Evolutionary conservation across 768 basidiomycete species (phyloP).

Genomic region (Kwoniella mangroviensis): DNA sequence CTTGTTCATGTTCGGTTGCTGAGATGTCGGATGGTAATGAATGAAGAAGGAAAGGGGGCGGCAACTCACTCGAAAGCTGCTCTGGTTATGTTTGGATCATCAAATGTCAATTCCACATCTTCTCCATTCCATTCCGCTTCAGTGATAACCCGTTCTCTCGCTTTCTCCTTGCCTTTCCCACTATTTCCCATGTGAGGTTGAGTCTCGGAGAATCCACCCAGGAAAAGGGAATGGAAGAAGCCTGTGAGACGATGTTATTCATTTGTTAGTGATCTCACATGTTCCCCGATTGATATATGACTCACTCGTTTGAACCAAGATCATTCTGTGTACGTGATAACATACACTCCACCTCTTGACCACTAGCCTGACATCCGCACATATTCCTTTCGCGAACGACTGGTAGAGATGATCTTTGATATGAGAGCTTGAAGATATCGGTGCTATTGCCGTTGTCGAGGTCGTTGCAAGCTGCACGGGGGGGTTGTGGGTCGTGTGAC

Average conservation of each 20-base stretch:
- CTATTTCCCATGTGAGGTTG: slow-evolving; percentile 1
- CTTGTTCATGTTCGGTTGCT: neutral
- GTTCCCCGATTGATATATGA: slow-evolving; percentile 24
- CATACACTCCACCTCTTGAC: slow-evolving; percentile 74
- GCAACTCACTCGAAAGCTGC: slow-evolving; percentile 83
- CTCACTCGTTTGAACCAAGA: slow-evolving; percentile 83
- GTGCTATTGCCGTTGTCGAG: slow-evolving; percentile 11
- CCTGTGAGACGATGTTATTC: slow-evolving; percentile 59
- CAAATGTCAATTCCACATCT: slow-evolving; percentile 72
- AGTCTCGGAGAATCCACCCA: slow-evolving; percentile 59
- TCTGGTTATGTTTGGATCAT: slow-evolving; percentile 86
- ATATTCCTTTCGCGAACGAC: slow-evolving; percentile 71
- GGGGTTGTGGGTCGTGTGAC: neutral
- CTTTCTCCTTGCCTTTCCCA: slow-evolving; percentile 36
- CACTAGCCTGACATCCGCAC: slow-evolving; percentile 76
- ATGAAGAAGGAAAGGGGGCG: neutral
- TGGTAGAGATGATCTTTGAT: slow-evolving; percentile 68
- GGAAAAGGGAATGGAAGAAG: slow-evolving; percentile 87
- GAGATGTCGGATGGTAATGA: neutral
- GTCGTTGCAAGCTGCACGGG: neutral
- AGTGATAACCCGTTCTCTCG: neutral
- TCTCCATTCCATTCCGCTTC: slow-evolving; percentile 56
- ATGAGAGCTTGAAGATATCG: slow-evolving; percentile 7
- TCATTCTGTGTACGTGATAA: slow-evolving; percentile 80
- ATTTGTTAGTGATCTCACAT: neutral